A percentile compares a stretch with the other conserved stretches of the same genome.
Evolutionary conservation across 2,329 filamentous ascomycete species (phyloP).

Genomic region (Cercospora nicotianae): DNA sequence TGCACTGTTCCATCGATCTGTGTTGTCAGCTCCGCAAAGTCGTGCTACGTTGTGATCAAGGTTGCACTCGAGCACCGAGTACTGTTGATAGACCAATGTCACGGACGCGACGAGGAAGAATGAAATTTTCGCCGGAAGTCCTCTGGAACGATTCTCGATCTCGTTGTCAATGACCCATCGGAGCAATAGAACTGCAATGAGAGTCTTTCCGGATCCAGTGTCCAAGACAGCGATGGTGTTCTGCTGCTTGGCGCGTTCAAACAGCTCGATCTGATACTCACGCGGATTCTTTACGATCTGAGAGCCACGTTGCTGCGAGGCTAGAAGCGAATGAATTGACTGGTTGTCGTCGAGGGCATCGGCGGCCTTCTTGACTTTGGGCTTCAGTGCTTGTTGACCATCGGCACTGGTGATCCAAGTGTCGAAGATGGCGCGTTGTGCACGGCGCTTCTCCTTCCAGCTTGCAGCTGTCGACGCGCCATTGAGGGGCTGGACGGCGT

Average conservation of each 20-base stretch:
- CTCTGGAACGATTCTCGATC: conserved; percentile 64
- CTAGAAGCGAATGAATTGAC: conserved; percentile 56
- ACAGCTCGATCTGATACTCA: conserved; percentile 90
- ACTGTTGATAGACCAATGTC: conserved; percentile 85
- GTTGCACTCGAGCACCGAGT: conserved; percentile 76
- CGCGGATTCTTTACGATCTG: conserved; percentile 73
- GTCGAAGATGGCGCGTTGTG: conserved; percentile 47
- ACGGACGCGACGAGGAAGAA: conserved; percentile 91
- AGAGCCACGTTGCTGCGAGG: conserved; percentile 50
- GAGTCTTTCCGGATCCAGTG: conserved; percentile 92
- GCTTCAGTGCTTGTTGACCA: conserved; percentile 44
- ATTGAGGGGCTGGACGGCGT: conserved; percentile 9
- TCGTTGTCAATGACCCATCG: conserved; percentile 75
- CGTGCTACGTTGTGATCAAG: conserved; percentile 72
- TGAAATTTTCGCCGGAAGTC: conserved; percentile 63
- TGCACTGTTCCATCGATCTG: conserved; percentile 60
- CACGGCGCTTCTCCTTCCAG: conserved; percentile 41
- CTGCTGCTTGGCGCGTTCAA: conserved; percentile 76
- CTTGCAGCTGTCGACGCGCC: conserved; percentile 28
- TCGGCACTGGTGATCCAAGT: conserved; percentile 46
- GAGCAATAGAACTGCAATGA: conserved; percentile 88
- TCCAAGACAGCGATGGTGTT: conserved; percentile 94
- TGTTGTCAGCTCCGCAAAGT: conserved; percentile 70
- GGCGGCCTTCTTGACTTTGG: conserved; percentile 37
- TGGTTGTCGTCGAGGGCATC: conserved; percentile 49